Conservation (phyloP, 1,284 basidiomycete genomes). For the Sanghuangporus baumii region DNA sequence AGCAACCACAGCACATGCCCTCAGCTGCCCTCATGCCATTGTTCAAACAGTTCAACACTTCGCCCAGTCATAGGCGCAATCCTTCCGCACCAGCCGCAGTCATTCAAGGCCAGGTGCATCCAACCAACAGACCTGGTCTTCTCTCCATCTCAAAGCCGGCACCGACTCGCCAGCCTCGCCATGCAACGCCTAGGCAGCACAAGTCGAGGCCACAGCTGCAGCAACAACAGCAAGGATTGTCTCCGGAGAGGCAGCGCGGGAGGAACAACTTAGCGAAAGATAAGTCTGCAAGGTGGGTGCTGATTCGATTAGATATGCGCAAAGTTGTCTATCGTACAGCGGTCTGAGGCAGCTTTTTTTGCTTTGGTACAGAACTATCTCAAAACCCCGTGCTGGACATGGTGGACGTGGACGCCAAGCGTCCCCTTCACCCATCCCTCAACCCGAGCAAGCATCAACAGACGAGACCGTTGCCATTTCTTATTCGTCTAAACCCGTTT, state of each 20-base stretch:
- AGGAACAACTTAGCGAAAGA: slow-evolving; percentile 14
- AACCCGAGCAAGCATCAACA: slow-evolving; percentile 10
- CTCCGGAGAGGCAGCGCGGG: slow-evolving; percentile 13
- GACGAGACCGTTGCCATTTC: slow-evolving; percentile 9
- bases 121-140: slow-evolving; percentile 65
- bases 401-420: slow-evolving; percentile 16
- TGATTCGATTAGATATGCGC: neutral
- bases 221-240: neutral
- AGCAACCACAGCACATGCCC: slow-evolving; percentile 43
- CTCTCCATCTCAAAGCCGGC: slow-evolving; percentile 61
- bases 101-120: slow-evolving; percentile 42
- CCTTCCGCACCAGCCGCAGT: slow-evolving; percentile 64
- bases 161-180: slow-evolving; percentile 4
- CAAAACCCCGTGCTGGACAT: slow-evolving; percentile 19
- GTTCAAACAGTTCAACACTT: slow-evolving; percentile 7
- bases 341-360: neutral
- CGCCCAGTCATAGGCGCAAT: slow-evolving; percentile 45
- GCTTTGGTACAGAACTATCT: slow-evolving; percentile 5
- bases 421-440: slow-evolving; percentile 16
- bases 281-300: slow-evolving; percentile 14
- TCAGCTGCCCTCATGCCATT: slow-evolving; percentile 20
- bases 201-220: slow-evolving; percentile 9
- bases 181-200: slow-evolving; percentile 15
- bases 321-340: neutral
- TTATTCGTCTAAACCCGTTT: neutral